Base-by-base conservation (phyloP, 2,329 filamentous ascomycete genomes). In the Aspergillus texensis region DNA sequence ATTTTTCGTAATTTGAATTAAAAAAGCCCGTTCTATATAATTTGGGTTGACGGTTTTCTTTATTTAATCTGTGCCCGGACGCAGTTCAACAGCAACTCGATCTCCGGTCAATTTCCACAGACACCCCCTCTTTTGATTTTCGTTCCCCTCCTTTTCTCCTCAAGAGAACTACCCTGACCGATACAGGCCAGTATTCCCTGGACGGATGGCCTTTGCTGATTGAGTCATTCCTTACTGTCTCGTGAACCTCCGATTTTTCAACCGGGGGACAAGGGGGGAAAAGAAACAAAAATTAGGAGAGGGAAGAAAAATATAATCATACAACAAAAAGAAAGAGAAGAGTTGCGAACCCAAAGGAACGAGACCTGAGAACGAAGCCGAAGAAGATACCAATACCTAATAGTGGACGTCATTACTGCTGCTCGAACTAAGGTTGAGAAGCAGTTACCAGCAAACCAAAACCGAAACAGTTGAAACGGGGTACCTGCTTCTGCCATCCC, bases 401-500 rank as follows among this genome's bases (percentile, higher is more conserved):
- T 63, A 62, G 39, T 58, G 55, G 61, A 67, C 65, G 66, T 68
- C 66, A 67, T 61, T 62, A 65, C 60, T 61, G 54, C 54, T 46
- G 14, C 26, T 24, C 32, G 8, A 52, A 58, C 62, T 61, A 67
- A 61, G 63, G 62, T 67, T 66, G 54, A 61, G 60, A 28, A 28
- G 26, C 57, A 63, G 63, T 65, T 61, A 64, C 64, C 60, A 66
- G 46, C 48, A 63, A 62, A 54, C 36, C 59, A 59, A 62, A 62
- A 39, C 61, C 41, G 28, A 54, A 43, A 34, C 54, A 66, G 58
- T 39, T 65, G 65, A 68, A 68, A 69, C 66, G 63, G 64, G 66
- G 67, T 69, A 68, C 67, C 67, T 69, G 67, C 67, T 69, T 69
- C 61, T 69, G 60, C 58, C 58, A 64, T 59, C 66, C 67, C 64